These are phyloP conservation scores for Didymella keratinophila DNA, from an alignment of 2,329 filamentous ascomycete genomes.

Conservation along the genomic window DNA sequence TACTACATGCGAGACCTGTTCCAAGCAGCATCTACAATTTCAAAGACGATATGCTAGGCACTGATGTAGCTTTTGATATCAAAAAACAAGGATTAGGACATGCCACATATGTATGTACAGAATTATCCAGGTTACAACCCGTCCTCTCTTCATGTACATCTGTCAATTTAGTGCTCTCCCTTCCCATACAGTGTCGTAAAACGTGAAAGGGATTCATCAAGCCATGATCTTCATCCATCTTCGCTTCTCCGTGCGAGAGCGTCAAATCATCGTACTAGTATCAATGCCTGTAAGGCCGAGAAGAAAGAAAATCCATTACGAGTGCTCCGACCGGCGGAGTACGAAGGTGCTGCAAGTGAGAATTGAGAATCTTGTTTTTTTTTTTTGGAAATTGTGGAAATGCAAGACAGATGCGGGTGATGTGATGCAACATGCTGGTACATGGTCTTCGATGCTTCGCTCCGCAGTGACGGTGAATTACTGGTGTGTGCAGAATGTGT, in stretches of 20 bases:
- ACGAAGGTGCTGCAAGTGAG: background rate
- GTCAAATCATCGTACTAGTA: constrained; percentile 7
- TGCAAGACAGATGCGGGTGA: background rate
- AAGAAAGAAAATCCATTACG: background rate
- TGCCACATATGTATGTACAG: constrained; percentile 14
- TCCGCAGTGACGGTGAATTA: constrained; percentile 1
- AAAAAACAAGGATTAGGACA: constrained; percentile 8
- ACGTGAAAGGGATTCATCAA: constrained; percentile 14
- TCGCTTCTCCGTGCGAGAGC: background rate
- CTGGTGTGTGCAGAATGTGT: constrained; percentile 8
- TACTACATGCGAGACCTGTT: no score
- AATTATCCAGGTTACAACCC: constrained; percentile 4
- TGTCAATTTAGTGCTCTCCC: constrained; percentile 4
- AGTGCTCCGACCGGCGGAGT: constrained; percentile 16
- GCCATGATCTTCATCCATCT: constrained; percentile 15
- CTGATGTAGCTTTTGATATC: background rate
- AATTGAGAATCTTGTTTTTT: background rate
- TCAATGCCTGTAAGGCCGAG: constrained; percentile 5
- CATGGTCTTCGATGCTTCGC: constrained; percentile 1
- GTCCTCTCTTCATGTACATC: constrained; percentile 11
- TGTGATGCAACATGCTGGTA: constrained; percentile 9
- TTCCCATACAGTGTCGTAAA: constrained; percentile 6
- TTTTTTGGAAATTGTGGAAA: background rate
- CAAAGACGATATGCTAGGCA: background rate
- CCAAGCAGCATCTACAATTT: no score